Percentiles rank a stretch among this genome's conserved stretches.
Conservation (phyloP, 1,139 yeast species). For the Chernovozyma sophiae-reginae region DNA sequence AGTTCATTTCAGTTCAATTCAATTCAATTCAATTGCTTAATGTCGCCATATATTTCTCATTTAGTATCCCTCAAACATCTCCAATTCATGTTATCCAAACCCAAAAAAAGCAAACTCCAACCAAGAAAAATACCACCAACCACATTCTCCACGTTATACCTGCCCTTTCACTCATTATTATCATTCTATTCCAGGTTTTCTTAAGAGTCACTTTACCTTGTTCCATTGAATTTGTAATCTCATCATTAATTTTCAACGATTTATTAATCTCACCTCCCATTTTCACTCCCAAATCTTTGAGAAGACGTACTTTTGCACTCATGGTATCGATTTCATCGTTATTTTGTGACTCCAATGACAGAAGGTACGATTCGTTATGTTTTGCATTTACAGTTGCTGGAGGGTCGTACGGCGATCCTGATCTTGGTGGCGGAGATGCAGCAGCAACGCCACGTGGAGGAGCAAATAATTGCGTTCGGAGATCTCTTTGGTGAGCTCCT, state of each 20-base stretch:
- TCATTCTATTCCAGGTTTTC: slow-evolving; percentile 69
- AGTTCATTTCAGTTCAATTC: too few species aligned
- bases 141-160: slow-evolving; percentile 80
- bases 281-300: slow-evolving; percentile 65
- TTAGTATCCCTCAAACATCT: too few species aligned
- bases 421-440: slow-evolving; percentile 31
- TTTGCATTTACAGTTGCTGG: slow-evolving; percentile 31
- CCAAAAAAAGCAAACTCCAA: slow-evolving; percentile 68
- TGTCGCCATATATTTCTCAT: too few species aligned
- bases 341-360: slow-evolving; percentile 79
- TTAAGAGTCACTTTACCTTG: slow-evolving; percentile 48
- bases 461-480: slow-evolving; percentile 42
- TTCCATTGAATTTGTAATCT: slow-evolving; percentile 46
- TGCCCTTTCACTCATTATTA: slow-evolving; percentile 75
- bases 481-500: slow-evolving; percentile 44
- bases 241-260: slow-evolving; percentile 58
- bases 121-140: slow-evolving; percentile 61
- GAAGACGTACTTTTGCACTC: slow-evolving; percentile 63
- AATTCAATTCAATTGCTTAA: too few species aligned
- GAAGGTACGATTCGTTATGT: slow-evolving; percentile 53
- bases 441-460: slow-evolving; percentile 16
- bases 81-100: slow-evolving; percentile 71
- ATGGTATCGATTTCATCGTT: slow-evolving; percentile 71
- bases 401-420: slow-evolving; percentile 51
- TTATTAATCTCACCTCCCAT: slow-evolving; percentile 87